Evolutionary conservation across 768 basidiomycete genomes (phyloP), one percentile per base, ranked within the genome.

Genomic region (Boletus rubescentipes): DNA sequence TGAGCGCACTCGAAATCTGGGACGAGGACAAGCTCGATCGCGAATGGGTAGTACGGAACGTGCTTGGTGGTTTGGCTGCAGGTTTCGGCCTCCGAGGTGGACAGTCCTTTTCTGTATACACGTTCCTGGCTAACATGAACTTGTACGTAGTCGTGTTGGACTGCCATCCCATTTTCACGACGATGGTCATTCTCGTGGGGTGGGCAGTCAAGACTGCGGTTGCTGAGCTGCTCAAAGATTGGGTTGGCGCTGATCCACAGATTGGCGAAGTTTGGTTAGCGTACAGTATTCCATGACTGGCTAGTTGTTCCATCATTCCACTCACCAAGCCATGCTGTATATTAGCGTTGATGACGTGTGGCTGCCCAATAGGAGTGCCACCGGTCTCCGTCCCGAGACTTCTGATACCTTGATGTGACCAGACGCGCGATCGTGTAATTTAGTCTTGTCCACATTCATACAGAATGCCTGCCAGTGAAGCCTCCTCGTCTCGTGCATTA

Each of bases 51-150:
- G 83, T 93, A 5, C 78, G 91, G 23, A 93, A 93, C 60, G 75
- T 92, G 10, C 74, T 93, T 2, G 91, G 91, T 11, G 91, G 91
- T 0, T 86, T 93, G 83, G 86, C 90, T 11, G 87, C 91, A 31
- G 91, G 91, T 2, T 93, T 93, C 67, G 91, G 90, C 0, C 68
- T 93, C 49, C 81, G 91, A 63, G 88, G 91, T 91, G 61, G 39
- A 75, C 65, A 0, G 1, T 26, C 20, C 15, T 42, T n/a, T 35
- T 26, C 34, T 47, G 1, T 34, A 34, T 15, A 9, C 14, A 30
- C 8, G 4, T 2, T 21, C 18, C n/a, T 45, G 16, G 20, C 37
- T 56, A 26, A 67, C 43, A 16, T 14, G 5, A 15, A 2, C n/a
- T 7, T 43, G 38, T 23, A 15, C 15, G 32, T 45, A 91, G 91